Evolutionary conservation across 2,329 filamentous ascomycete species (phyloP).

Genomic region (Podosphaera fusca): DNA sequence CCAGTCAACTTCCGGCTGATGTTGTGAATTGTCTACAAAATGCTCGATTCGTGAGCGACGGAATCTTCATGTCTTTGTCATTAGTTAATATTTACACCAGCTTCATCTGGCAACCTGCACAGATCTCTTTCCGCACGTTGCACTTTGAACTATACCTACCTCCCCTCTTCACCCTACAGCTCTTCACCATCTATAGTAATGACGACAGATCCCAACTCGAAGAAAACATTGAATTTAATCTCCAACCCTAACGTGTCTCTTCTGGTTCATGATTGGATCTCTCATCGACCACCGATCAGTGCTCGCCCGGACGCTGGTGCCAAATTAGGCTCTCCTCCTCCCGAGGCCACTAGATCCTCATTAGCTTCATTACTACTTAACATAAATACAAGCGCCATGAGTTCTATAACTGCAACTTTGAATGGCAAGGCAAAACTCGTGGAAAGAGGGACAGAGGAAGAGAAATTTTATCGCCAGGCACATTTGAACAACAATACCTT

Average conservation of each 20-base stretch:
- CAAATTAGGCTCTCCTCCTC: conserved; percentile 26
- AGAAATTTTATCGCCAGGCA: conserved; percentile 57
- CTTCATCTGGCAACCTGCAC: conserved; percentile 87
- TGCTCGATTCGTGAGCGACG: conserved; percentile 56
- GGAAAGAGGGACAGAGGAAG: conserved; percentile 51
- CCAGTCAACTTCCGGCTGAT: conserved; percentile 52
- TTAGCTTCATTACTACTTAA: conserved; percentile 69
- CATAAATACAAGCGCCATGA: conserved; percentile 72
- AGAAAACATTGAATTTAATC: conserved; percentile 61
- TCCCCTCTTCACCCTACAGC: conserved; percentile 51
- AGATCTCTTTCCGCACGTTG: conserved; percentile 68
- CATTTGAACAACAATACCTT: conserved; percentile 91
- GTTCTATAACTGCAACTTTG: conserved; percentile 78
- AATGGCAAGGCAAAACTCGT: conserved; percentile 66
- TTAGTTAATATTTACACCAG: conserved; percentile 21
- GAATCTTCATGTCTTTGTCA: conserved; percentile 3
- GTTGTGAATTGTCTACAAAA: conserved; percentile 84
- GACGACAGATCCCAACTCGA: conserved; percentile 64
- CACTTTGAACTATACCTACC: conserved; percentile 97
- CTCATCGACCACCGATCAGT: conserved; percentile 61
- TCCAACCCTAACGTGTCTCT: conserved; percentile 74
- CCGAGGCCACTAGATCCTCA: conserved; percentile 47
- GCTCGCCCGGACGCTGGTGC: conserved; percentile 34
- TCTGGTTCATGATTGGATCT: conserved; percentile 96
- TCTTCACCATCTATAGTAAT: conserved; percentile 70